A percentile compares a stretch with the other conserved stretches of the same genome.
These are phyloP conservation scores for Capsicum chinense DNA, from an alignment of 257 asterid genomes.

Conservation along the genomic window DNA sequence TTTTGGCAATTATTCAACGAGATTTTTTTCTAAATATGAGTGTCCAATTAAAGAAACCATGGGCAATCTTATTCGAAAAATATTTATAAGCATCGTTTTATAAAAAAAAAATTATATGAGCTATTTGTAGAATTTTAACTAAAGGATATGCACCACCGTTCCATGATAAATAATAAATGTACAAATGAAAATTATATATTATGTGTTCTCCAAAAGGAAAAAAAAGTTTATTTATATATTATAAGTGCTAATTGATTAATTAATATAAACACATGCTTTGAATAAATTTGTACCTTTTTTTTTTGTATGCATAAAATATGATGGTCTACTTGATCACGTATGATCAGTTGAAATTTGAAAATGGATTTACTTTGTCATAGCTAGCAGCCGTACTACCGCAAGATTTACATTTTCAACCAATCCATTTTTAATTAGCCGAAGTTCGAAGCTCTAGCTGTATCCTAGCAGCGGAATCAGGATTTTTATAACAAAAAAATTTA, in stretches of 20 bases:
- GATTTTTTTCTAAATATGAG: background rate
- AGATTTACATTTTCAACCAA: background rate
- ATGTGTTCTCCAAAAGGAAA: too few relatives aligned
- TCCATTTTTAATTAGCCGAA: background rate
- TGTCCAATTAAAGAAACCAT: background rate
- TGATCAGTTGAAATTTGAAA: background rate
- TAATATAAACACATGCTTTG: background rate
- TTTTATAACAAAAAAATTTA: too few relatives aligned
- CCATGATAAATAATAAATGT: background rate
- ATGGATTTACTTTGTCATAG: background rate
- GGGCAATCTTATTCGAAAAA: background rate
- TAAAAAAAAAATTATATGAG: background rate
- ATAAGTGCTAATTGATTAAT: background rate
- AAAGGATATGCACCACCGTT: background rate
- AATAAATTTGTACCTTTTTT: background rate
- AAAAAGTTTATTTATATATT: too few relatives aligned
- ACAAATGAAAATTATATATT: too few relatives aligned
- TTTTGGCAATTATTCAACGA: too few relatives aligned
- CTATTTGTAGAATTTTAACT: too few relatives aligned
- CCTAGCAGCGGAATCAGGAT: too few relatives aligned
- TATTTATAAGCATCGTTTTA: too few relatives aligned
- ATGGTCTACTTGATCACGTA: background rate
- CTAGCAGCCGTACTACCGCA: background rate
- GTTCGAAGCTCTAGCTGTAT: too few relatives aligned
- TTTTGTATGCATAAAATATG: background rate